A percentile compares a stretch with the other conserved stretches of the same genome.
Conservation (phyloP, 108 stramenopile species). For the Poteriospumella lacustris region DNA sequence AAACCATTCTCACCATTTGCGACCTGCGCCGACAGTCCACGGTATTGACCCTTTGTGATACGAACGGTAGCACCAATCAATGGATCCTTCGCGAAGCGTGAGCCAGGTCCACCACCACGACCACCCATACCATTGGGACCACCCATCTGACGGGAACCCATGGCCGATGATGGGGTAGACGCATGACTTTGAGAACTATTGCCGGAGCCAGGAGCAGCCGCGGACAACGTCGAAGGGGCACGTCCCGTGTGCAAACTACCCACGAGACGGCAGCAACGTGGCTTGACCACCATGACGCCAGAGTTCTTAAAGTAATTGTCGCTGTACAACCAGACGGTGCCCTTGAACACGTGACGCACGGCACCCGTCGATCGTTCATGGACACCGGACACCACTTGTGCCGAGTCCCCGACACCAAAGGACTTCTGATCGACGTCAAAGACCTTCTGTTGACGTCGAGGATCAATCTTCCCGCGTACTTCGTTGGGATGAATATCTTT, state of each 20-base stretch:
- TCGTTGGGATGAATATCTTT: conserved; percentile 35
- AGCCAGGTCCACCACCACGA: not conserved
- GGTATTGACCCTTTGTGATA: conserved; percentile 14
- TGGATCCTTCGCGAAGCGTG: not conserved
- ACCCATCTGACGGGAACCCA: not conserved
- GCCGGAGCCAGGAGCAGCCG: not conserved
- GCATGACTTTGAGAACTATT: not conserved
- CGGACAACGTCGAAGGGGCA: not conserved
- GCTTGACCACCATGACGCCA: conserved; percentile 31
- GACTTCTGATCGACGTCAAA: conserved; percentile 43
- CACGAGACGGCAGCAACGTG: not conserved
- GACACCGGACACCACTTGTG: conserved; percentile 41
- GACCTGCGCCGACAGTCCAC: not conserved
- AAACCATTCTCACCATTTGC: not conserved
- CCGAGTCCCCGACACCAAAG: conserved; percentile 37
- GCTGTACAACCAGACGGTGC: conserved; percentile 45
- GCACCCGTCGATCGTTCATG: conserved; percentile 40
- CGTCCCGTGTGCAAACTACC: not conserved
- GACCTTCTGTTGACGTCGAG: conserved; percentile 33
- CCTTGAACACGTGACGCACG: conserved; percentile 47
- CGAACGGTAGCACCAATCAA: not conserved
- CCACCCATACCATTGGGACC: not conserved
- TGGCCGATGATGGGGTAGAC: not conserved
- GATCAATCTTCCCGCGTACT: conserved; percentile 49
- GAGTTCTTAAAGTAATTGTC: conserved; percentile 38